These are phyloP conservation scores for Xylaria sp. DNA, from an alignment of 2,329 filamentous ascomycete species.

Conservation along the genomic window DNA sequence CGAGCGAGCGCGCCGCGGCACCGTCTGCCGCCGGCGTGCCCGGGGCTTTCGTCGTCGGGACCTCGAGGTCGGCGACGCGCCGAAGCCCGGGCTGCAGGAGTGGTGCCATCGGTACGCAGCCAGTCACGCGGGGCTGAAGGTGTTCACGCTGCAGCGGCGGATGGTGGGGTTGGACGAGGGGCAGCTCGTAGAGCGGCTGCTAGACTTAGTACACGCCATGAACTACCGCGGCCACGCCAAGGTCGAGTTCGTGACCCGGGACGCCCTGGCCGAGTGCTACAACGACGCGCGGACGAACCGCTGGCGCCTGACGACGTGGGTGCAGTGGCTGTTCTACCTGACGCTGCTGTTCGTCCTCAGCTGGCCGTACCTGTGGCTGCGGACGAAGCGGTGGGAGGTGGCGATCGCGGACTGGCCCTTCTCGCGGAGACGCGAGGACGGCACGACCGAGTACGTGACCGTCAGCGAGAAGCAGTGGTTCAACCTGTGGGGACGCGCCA, in stretches of 20 bases:
- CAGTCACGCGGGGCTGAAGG: constrained; percentile 59
- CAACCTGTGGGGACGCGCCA: constrained; percentile 62
- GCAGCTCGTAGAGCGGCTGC: constrained; percentile 54
- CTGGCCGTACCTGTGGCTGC: constrained; percentile 71
- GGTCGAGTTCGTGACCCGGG: constrained; percentile 62
- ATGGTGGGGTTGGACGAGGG: constrained; percentile 65
- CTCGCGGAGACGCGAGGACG: constrained; percentile 41
- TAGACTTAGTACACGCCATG: constrained; percentile 61
- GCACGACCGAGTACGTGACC: constrained; percentile 52
- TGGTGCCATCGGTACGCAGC: constrained; percentile 73
- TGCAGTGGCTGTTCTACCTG: constrained; percentile 66
- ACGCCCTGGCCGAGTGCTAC: constrained; percentile 63
- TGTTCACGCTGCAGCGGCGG: constrained; percentile 53
- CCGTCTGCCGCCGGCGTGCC: constrained; percentile 49
- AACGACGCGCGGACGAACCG: constrained; percentile 63
- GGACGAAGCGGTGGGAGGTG: constrained; percentile 69
- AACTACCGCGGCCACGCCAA: constrained; percentile 67
- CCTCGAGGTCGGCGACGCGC: constrained; percentile 46
- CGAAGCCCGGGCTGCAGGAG: constrained; percentile 49
- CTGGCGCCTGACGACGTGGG: constrained; percentile 66
- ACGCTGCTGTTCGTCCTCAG: constrained; percentile 69
- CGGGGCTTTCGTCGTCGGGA: constrained; percentile 43
- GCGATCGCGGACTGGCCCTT: constrained; percentile 64
- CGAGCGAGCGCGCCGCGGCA: constrained; percentile 67
- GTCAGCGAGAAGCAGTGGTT: constrained; percentile 64